Percentiles rank a stretch among this genome's conserved stretches.
Conservation (phyloP, 176 grass and related monocot genomes). For the Otatea glauca region DNA sequence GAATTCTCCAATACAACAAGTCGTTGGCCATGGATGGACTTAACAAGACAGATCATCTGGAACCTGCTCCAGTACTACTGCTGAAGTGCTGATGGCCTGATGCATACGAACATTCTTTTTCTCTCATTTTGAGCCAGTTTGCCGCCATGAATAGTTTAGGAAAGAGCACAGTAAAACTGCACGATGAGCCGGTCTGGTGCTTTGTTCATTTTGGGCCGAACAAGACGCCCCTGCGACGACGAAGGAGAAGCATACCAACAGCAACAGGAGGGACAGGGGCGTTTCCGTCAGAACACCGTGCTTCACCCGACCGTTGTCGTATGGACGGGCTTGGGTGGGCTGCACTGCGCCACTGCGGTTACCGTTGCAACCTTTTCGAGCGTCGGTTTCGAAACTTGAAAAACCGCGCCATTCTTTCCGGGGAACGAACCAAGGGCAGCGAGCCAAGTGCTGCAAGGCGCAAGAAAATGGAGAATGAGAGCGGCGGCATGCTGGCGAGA, state of each 20-base stretch:
- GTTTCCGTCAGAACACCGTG: slow-evolving; percentile 2
- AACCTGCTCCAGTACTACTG: neutral
- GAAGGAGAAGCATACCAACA: neutral
- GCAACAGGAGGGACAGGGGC: neutral
- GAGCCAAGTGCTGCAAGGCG: neutral
- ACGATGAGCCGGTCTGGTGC: neutral
- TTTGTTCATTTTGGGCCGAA: neutral
- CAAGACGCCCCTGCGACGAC: neutral
- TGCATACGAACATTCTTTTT: neutral
- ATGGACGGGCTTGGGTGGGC: neutral
- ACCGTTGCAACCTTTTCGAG: slow-evolving; percentile 12
- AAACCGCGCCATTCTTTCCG: neutral
- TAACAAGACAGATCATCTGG: neutral
- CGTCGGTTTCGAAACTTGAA: neutral
- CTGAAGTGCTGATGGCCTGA: neutral
- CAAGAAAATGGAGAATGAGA: slow-evolving; percentile 26
- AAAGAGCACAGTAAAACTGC: neutral
- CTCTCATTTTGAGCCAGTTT: no score
- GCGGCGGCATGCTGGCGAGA: slow-evolving; percentile 2
- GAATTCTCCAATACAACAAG: neutral
- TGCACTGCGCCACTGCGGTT: neutral
- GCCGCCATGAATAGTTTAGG: neutral
- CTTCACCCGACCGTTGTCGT: slow-evolving; percentile 2
- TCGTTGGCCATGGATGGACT: neutral
- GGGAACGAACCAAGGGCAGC: neutral